Conservation (phyloP, 2,329 filamentous ascomycete genomes). For the Colletotrichum eleusines region DNA sequence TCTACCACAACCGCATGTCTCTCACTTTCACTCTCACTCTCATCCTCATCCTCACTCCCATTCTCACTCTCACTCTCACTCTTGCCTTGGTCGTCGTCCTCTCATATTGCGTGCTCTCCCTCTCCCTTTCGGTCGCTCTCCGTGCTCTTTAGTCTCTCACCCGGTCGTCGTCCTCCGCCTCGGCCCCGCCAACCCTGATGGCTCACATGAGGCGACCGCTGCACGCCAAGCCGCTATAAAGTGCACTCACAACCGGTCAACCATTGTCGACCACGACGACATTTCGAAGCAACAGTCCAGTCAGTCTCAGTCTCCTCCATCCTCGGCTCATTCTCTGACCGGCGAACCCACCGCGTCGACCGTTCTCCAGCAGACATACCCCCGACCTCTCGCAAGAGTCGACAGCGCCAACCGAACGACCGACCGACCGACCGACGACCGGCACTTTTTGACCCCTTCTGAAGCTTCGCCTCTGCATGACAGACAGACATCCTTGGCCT, state of each 20-base stretch:
- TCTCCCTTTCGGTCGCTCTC: too few species aligned
- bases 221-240: constrained; percentile 34
- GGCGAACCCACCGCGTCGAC: too few species aligned
- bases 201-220: constrained; percentile 14
- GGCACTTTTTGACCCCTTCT: background rate
- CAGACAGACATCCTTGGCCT: constrained; percentile 15
- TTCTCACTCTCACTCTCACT: background rate
- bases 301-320: too few species aligned
- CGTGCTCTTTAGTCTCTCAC: too few species aligned
- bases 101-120: background rate
- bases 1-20: constrained; percentile 9
- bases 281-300: too few species aligned
- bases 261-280: background rate
- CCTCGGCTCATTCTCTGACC: too few species aligned
- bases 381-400: background rate
- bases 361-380: background rate
- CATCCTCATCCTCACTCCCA: background rate
- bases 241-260: background rate
- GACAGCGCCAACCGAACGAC: constrained; percentile 1
- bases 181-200: constrained; percentile 30
- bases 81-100: too few species aligned
- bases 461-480: background rate
- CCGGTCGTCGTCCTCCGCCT: background rate
- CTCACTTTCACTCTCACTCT: background rate
- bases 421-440: too few species aligned